A percentile compares a stretch with the other conserved stretches of the same genome.
These are phyloP conservation scores for Diddensiella transvaalensis DNA, from an alignment of 805 yeast genomes.

Conservation along the genomic window DNA sequence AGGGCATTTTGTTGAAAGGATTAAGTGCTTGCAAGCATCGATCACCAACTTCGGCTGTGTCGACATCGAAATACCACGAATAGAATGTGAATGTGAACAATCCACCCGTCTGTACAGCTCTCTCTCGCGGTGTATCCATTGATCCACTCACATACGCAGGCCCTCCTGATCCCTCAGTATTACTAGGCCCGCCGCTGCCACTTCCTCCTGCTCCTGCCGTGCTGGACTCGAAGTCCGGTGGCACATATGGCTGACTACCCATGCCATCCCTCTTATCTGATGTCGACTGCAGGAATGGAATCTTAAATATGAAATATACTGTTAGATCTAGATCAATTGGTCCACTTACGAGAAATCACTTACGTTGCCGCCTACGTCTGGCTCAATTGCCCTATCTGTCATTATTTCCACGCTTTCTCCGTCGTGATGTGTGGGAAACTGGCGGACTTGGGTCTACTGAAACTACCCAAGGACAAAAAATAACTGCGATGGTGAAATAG, in stretches of 20 bases:
- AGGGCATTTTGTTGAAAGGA: slow-evolving; percentile 38
- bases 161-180: no score
- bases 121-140: slow-evolving; percentile 3
- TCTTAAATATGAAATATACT: background rate
- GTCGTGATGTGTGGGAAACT: no score
- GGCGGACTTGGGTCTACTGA: no score
- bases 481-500: no score
- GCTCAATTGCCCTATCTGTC: slow-evolving; percentile 12
- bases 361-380: slow-evolving; percentile 8
- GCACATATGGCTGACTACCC: slow-evolving; percentile 34
- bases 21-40: slow-evolving; percentile 57
- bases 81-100: slow-evolving; percentile 57
- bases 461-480: no score
- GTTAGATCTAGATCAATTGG: no score
- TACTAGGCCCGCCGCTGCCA: slow-evolving; percentile 1
- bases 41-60: slow-evolving; percentile 54
- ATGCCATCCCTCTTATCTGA: background rate
- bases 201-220: slow-evolving; percentile 17
- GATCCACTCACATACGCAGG: slow-evolving; percentile 10
- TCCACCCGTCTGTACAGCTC: slow-evolving; percentile 28
- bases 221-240: slow-evolving; percentile 31
- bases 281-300: background rate
- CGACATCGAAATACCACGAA: slow-evolving; percentile 64
- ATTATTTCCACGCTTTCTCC: no score
- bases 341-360: slow-evolving; percentile 3